Evolutionary conservation across 768 basidiomycete genomes (phyloP), one percentile per base, ranked within the genome.

Genomic region (Exidia glandulosa): DNA sequence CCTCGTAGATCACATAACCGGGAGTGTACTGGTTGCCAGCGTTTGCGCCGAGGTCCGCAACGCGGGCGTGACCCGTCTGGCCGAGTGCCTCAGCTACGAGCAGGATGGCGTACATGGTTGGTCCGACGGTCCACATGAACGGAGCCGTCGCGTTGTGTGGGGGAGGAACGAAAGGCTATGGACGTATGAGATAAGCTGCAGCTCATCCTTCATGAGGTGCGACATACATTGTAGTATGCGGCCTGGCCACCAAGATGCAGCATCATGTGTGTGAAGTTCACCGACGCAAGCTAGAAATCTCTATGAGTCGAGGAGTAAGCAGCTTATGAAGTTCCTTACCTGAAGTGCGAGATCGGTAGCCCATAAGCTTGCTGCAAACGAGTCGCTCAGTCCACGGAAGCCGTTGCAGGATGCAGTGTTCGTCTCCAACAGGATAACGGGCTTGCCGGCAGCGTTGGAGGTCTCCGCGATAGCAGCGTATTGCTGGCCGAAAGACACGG

Each of bases 1-100:
- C 78, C 68, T 92, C 87, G 67, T 90, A 91, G 57, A 92, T 80
- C 6, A 80, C 87, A 67, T 90, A 86, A 66, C 32, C 76, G 60
- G 88, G 85, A 3, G 85, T 86, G 63, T 73, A 81, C 14, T 76
- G 72, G 64, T 74, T 80, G n/a, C 71, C 77, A 48, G 66, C 66
- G 64, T 80, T 82, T 52, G 77, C 75, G n/a, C 69, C 68, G 33
- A 88, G 75, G 70, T 92, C 90, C 32, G 87, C 71, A 30, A 92
- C 76, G 61, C 81, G 86, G 1, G 86, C 81, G 1, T 69, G 73
- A 69, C 84, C 84, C 41, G 80, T 79, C 50, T 77, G 74, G n/a
- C 87, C 88, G 31, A 91, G 75, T 2, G 79, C 76, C 69, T 92
- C 90, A 0, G 88, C 81, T 36, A 87, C 74, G 63, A 85, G 77